A percentile compares a stretch with the other conserved stretches of the same genome.
Evolutionary conservation across 2,329 filamentous ascomycete species (phyloP).

Genomic region (Ascochyta pisi): DNA sequence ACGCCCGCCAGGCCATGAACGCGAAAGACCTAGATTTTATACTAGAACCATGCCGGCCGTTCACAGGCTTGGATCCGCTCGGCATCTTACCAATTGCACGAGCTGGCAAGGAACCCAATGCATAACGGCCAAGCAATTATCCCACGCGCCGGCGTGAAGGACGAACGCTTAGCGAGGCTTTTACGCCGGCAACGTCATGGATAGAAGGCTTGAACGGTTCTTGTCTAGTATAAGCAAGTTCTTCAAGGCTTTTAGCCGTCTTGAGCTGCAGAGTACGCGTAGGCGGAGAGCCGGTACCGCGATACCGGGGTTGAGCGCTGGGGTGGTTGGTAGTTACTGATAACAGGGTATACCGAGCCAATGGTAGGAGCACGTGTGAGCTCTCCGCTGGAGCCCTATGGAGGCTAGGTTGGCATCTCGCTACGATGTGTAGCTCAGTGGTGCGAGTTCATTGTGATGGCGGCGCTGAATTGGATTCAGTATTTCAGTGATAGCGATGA

Average conservation of each 20-base stretch:
- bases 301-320: not conserved
- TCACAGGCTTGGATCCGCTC: not conserved
- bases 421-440: not conserved
- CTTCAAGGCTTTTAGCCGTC: conserved; percentile 3
- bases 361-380: conserved; percentile 14
- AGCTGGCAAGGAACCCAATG: not conserved
- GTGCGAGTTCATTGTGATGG: not conserved
- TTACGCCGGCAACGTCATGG: conserved; percentile 5
- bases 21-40: conserved; percentile 11
- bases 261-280: conserved; percentile 8
- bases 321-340: conserved; percentile 9
- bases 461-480: not conserved
- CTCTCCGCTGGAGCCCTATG: not conserved
- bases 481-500: too few relatives aligned
- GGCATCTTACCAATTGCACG: not conserved
- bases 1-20: not conserved
- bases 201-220: conserved; percentile 8
- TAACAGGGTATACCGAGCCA: conserved; percentile 12
- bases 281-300: conserved; percentile 3
- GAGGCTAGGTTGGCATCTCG: not conserved
- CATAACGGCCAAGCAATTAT: conserved; percentile 10
- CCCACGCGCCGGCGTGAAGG: conserved; percentile 13
- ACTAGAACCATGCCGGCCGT: not conserved
- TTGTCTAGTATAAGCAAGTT: conserved; percentile 14
- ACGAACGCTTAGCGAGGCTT: conserved; percentile 5